phyloP scores from a whole-genome alignment of 306 rosid species.

The Sphenostylis stenocarpa region DNA sequence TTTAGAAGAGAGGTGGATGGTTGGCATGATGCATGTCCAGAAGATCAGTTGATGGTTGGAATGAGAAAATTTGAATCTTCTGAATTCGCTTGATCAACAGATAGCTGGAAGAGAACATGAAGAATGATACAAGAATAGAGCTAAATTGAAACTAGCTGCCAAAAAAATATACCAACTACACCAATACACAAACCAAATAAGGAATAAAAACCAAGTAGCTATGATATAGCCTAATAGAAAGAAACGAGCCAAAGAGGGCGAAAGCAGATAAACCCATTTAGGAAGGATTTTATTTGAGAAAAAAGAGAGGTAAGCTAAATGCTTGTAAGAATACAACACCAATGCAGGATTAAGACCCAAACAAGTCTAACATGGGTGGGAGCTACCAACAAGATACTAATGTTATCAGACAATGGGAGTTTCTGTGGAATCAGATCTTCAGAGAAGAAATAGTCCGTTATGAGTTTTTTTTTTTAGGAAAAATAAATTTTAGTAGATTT shows the following conservation, averaged over 20 bases:
- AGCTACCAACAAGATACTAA: neutral
- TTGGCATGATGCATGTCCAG: neutral
- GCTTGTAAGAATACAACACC: neutral
- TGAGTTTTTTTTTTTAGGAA: neutral
- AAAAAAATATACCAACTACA: neutral
- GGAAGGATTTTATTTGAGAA: neutral
- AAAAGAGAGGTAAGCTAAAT: neutral
- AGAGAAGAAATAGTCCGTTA: neutral
- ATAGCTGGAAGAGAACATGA: neutral
- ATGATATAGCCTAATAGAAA: neutral
- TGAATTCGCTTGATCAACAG: neutral
- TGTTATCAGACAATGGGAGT: neutral
- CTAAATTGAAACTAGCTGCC: neutral
- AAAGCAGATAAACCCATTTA: neutral
- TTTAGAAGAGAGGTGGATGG: neutral
- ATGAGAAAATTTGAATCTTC: neutral
- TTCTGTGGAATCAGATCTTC: neutral
- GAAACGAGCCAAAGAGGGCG: neutral
- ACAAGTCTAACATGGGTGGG: neutral
- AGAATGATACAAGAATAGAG: neutral
- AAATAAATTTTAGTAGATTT: neutral
- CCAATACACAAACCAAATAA: neutral
- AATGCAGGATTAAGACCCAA: neutral
- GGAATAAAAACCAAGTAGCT: neutral
- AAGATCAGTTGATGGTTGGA: neutral